Percentiles rank a stretch among this genome's conserved stretches.
phyloP scores from a whole-genome alignment of 1,284 basidiomycete genomes.

The Melanopsichium pennsylvanicum region DNA sequence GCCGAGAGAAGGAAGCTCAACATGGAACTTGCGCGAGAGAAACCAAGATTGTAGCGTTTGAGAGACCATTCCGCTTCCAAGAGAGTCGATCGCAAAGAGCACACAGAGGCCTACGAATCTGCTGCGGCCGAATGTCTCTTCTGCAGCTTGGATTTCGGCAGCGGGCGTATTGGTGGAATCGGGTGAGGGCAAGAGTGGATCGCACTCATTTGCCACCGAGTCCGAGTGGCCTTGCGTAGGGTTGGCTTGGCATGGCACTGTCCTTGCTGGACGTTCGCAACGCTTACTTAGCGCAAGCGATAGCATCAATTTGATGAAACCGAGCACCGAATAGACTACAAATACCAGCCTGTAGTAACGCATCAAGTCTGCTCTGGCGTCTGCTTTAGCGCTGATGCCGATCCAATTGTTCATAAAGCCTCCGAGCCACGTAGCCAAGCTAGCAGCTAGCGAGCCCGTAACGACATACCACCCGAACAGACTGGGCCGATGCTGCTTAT shows the following conservation, averaged over 20 bases:
- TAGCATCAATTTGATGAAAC: slow-evolving; percentile 11
- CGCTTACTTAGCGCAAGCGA: slow-evolving; percentile 10
- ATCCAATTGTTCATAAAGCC: slow-evolving; percentile 3
- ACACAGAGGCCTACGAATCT: slow-evolving; percentile 11
- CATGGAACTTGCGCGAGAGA: slow-evolving; percentile 23
- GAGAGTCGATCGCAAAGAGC: slow-evolving; percentile 25
- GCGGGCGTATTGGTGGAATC: too few relatives aligned
- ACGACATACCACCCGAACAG: slow-evolving; percentile 25
- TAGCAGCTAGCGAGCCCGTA: slow-evolving; percentile 15
- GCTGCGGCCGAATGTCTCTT: neutral
- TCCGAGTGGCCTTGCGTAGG: too few relatives aligned
- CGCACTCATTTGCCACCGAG: too few relatives aligned
- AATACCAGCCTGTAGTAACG: slow-evolving; percentile 12
- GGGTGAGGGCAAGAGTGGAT: slow-evolving; percentile 2
- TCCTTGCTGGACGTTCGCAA: neutral
- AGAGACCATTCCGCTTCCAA: slow-evolving; percentile 20
- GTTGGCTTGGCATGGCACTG: too few relatives aligned
- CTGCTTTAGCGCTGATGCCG: neutral
- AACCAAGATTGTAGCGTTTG: slow-evolving; percentile 27
- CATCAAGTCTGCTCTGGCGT: neutral
- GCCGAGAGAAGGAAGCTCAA: slow-evolving; percentile 16
- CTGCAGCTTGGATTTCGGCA: too few relatives aligned
- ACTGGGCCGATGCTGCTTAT: slow-evolving; percentile 9
- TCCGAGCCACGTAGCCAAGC: slow-evolving; percentile 22
- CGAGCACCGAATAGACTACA: slow-evolving; percentile 17